Evolutionary conservation across 176 grass and related monocot species (phyloP), one percentile per base, ranked within the genome.

Genomic region (Bothriochloa decipiens): DNA sequence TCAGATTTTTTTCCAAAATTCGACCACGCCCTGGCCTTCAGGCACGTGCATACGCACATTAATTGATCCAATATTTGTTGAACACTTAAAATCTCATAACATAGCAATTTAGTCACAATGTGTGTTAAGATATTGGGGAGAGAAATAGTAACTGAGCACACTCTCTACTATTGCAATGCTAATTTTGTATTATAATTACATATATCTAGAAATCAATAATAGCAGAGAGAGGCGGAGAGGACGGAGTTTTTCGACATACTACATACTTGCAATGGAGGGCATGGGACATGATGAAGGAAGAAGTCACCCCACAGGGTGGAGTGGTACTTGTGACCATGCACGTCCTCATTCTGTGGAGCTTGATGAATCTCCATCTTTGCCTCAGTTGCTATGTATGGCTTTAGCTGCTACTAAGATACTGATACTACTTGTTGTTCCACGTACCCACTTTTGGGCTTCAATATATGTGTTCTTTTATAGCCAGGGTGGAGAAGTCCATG

Each of bases 211-310:
- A 32, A 32, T 32, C 29, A 32, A 32, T 8, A 55, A 55, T 55
- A 55, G 20, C 20, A 22, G 52, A 55, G 52, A 55, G 52, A 8
- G 4, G 50, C 0, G 5, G 17, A 50, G 47, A 50, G 14, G 15
- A 50, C 4, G 47, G 15, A 50, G 47, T 50, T 50, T 14, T 22
- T 57, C 52, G 22, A 53, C 49, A 7, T 8, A 60, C 1, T 61
- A 67, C 29, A 67, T 67, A 67, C 64, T 18, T 67, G 29, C 17
- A 3, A 1, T 17, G 64, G 64, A 66, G 28, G 6, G 64, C 64
- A 66, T 33, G 64, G 64, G 14, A 66, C 15, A 17, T 66, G 64
- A 66, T 66, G 64, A 66, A 66, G 64, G 29, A 66, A 66, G 64
- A 66, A 66, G 29, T 66, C 64, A 66, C 64, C 29, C 64, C 64